These are phyloP conservation scores for Porogramme epimiltina DNA, from an alignment of 1,284 basidiomycete genomes.

Conservation along the genomic window DNA sequence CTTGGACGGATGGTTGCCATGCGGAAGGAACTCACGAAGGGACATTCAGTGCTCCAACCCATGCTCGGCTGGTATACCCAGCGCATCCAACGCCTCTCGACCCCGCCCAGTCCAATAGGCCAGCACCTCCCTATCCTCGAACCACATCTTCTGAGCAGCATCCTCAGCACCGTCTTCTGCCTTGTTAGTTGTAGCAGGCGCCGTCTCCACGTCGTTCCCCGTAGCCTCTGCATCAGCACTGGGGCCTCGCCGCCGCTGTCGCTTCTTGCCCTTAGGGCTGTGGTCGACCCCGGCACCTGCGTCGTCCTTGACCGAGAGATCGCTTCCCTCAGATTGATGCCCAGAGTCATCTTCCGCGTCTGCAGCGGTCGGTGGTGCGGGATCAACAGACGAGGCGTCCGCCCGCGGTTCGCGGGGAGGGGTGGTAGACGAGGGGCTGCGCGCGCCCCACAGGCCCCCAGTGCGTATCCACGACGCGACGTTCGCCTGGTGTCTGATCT, in stretches of 20 bases:
- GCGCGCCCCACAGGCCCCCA: slow-evolving; percentile 52
- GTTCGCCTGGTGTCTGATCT: slow-evolving; percentile 58
- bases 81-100: slow-evolving; percentile 42
- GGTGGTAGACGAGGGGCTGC: too few relatives aligned
- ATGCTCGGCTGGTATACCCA: slow-evolving; percentile 51
- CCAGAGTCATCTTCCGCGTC: neutral
- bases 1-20: too few relatives aligned
- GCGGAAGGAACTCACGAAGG: too few relatives aligned
- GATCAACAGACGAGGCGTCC: too few relatives aligned
- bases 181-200: neutral
- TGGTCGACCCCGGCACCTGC: too few relatives aligned
- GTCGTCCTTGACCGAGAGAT: slow-evolving; percentile 11
- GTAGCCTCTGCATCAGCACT: slow-evolving; percentile 7
- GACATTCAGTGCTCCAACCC: slow-evolving; percentile 36
- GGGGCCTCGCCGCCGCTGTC: slow-evolving; percentile 11
- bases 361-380: too few relatives aligned
- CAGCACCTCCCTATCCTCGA: slow-evolving; percentile 45
- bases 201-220: slow-evolving; percentile 25
- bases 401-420: too few relatives aligned
- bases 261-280: slow-evolving; percentile 11
- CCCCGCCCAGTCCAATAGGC: slow-evolving; percentile 56
- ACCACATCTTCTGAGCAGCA: slow-evolving; percentile 49
- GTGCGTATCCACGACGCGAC: slow-evolving; percentile 68
- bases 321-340: slow-evolving; percentile 10
- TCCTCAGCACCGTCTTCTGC: neutral